These are phyloP conservation scores for Akanthomyces muscarius DNA, from an alignment of 2,329 filamentous ascomycete species.

Conservation along the genomic window DNA sequence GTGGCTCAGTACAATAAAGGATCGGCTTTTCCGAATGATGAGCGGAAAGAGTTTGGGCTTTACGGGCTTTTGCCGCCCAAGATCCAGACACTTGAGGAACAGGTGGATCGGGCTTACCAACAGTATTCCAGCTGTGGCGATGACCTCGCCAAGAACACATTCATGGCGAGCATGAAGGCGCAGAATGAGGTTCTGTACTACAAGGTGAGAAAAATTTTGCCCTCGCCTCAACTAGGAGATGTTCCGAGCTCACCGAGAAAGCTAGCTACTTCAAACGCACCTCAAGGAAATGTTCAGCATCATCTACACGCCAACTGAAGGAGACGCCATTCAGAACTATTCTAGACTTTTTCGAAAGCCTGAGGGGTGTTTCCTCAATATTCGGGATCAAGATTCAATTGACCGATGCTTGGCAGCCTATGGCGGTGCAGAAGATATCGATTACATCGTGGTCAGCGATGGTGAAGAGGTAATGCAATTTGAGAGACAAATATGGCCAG, in stretches of 20 bases:
- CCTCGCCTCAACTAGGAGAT: too few species aligned
- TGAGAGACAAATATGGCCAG: too few species aligned
- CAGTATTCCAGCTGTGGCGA: conserved; percentile 64
- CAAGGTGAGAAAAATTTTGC: conserved; percentile 26
- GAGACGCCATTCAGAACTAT: conserved; percentile 82
- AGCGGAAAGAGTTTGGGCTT: conserved; percentile 66
- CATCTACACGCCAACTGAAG: conserved; percentile 90
- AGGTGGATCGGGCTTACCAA: conserved; percentile 71
- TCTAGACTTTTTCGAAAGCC: conserved; percentile 73
- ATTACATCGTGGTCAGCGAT: conserved; percentile 80
- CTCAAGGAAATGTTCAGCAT: conserved; percentile 84
- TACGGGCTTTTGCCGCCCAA: conserved; percentile 68
- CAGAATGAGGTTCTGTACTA: conserved; percentile 85
- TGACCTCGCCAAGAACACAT: conserved; percentile 79
- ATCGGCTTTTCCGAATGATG: conserved; percentile 67
- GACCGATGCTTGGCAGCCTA: conserved; percentile 64
- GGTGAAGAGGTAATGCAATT: conserved; percentile 45
- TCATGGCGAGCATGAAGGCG: conserved; percentile 78
- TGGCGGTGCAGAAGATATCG: conserved; percentile 68
- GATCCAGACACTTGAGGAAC: conserved; percentile 71
- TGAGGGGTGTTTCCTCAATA: conserved; percentile 77
- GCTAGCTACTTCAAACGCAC: conserved; percentile 67
- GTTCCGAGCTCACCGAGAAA: too few species aligned
- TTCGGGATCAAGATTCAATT: conserved; percentile 63
- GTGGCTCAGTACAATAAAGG: conserved; percentile 66